These are phyloP conservation scores for Hygrocybe punicea DNA, from an alignment of 768 basidiomycete species.

Conservation along the genomic window DNA sequence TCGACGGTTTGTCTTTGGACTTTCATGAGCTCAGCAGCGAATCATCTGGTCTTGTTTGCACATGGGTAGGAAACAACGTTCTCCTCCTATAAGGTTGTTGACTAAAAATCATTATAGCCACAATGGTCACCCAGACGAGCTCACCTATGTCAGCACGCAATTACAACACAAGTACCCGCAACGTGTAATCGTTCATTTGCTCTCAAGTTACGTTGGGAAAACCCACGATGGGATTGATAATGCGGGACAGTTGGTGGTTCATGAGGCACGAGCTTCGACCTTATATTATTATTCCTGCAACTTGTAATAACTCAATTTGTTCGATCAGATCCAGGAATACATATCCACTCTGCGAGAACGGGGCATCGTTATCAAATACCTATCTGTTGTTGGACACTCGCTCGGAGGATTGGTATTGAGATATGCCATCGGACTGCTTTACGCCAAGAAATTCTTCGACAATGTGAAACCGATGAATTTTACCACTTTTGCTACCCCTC, in stretches of 20 bases:
- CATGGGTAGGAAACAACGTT: too few species aligned
- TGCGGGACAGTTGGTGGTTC: background rate
- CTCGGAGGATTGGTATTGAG: background rate
- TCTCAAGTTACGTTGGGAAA: background rate
- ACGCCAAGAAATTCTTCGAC: constrained; percentile 1
- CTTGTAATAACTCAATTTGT: too few species aligned
- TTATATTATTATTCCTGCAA: too few species aligned
- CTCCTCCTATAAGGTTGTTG: too few species aligned
- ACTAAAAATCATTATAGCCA: background rate
- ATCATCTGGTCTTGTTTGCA: too few species aligned
- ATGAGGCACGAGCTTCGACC: background rate
- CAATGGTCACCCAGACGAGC: constrained; percentile 2
- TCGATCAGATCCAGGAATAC: background rate
- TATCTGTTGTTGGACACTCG: constrained; percentile 5
- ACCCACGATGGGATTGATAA: background rate
- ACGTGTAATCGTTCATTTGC: background rate
- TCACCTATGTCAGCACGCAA: background rate
- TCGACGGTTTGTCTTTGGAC: too few species aligned
- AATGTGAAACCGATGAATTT: constrained; percentile 3
- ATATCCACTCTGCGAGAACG: background rate
- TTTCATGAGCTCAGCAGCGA: too few species aligned
- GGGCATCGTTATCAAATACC: background rate
- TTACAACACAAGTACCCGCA: background rate
- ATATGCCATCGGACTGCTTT: constrained; percentile 4
- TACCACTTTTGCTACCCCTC: constrained; percentile 4